phyloP scores from a whole-genome alignment of 495 filamentous ascomycete genomes.

The Glarea lozoyensis region DNA sequence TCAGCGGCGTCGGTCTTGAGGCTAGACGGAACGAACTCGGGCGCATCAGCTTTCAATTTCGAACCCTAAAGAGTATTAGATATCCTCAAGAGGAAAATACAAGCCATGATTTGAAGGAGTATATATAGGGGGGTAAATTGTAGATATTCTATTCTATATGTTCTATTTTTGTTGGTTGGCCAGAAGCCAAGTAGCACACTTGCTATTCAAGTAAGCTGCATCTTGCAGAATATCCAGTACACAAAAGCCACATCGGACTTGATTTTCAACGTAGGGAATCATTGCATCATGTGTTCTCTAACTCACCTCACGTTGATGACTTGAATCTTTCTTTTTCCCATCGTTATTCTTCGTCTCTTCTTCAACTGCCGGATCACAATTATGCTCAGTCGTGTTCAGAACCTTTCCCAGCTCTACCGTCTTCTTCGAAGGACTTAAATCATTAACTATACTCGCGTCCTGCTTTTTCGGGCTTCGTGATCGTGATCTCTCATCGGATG shows the following conservation, averaged over 20 bases:
- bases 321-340: slow-evolving; percentile 10
- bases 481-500: slow-evolving; percentile 25
- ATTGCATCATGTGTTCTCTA: too few species aligned
- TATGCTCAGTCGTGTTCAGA: slow-evolving; percentile 10
- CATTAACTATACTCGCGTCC: slow-evolving; percentile 30
- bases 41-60: slow-evolving; percentile 44
- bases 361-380: slow-evolving; percentile 1
- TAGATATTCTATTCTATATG: too few species aligned
- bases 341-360: neutral
- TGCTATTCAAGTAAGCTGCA: neutral
- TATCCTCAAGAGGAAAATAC: slow-evolving; percentile 23
- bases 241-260: too few species aligned
- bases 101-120: neutral
- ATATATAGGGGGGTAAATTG: too few species aligned
- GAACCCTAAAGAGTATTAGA: slow-evolving; percentile 35
- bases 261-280: too few species aligned
- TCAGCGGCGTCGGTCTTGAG: neutral
- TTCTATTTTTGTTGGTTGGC: too few species aligned
- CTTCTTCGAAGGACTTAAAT: slow-evolving; percentile 25
- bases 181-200: slow-evolving; percentile 10
- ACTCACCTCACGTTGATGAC: slow-evolving; percentile 14
- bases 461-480: slow-evolving; percentile 19
- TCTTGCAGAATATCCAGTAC: too few species aligned
- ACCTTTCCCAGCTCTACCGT: slow-evolving; percentile 29
- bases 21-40: slow-evolving; percentile 38